phyloP scores from a whole-genome alignment of 345 rosid species.

The Arabis alpina region DNA sequence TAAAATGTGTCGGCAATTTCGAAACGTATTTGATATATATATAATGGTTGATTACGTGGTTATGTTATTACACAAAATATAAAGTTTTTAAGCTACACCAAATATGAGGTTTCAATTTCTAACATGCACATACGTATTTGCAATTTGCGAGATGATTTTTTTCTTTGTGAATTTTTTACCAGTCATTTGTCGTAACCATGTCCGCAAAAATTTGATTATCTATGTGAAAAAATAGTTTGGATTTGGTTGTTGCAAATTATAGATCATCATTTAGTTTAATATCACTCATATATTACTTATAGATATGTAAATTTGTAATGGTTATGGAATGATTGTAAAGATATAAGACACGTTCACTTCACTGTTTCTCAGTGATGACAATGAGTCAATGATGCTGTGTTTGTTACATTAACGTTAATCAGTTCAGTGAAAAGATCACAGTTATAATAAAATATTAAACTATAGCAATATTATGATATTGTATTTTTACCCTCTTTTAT shows the following conservation, averaged over 20 bases:
- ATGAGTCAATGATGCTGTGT: not conserved
- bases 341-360: not conserved
- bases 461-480: no score
- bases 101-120: not conserved
- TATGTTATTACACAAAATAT: not conserved
- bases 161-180: no score
- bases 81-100: not conserved
- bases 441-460: no score
- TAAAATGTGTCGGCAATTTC: conserved; percentile 23
- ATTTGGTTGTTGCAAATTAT: conserved; percentile 3
- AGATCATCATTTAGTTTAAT: not conserved
- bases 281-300: not conserved
- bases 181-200: not conserved
- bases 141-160: no score
- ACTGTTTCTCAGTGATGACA: not conserved
- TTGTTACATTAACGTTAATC: conserved; percentile 4
- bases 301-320: not conserved
- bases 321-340: not conserved
- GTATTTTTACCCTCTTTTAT: no score
- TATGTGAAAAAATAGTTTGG: not conserved
- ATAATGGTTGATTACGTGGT: not conserved
- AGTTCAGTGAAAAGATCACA: not conserved
- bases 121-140: not conserved
- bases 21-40: not conserved
- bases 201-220: not conserved